Evolutionary conservation across 2,329 filamentous ascomycete genomes (phyloP).

Genomic region (Hypoxylon sp.): DNA sequence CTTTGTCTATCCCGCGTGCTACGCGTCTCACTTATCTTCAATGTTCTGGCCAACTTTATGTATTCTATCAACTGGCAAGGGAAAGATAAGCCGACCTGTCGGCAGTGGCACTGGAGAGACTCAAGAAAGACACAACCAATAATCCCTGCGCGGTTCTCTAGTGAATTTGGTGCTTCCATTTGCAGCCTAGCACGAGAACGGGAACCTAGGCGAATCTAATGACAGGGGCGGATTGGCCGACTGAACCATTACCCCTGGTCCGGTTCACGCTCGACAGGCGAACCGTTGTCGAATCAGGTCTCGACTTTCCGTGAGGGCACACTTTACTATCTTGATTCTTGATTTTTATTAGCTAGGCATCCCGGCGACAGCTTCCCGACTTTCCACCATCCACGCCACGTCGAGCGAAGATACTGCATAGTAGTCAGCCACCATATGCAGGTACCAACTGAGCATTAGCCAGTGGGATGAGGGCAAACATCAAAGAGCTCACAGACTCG

Average conservation of each 20-base stretch:
- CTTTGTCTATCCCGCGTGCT: conserved; percentile 17
- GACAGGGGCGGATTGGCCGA: conserved; percentile 40
- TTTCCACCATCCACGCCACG: conserved; percentile 30
- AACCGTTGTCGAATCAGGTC: conserved; percentile 35
- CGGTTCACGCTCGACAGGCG: conserved; percentile 35
- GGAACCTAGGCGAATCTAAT: conserved; percentile 37
- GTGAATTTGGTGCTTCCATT: conserved; percentile 32
- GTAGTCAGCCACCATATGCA: conserved; percentile 40
- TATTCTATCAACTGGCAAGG: conserved; percentile 9
- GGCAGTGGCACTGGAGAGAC: conserved; percentile 19
- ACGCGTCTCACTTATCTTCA: not conserved
- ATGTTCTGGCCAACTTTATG: not conserved
- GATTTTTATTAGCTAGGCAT: conserved; percentile 35
- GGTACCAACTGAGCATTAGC: conserved; percentile 38
- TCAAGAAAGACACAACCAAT: conserved; percentile 18
- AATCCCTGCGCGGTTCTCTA: conserved; percentile 28
- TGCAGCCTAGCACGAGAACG: conserved; percentile 30
- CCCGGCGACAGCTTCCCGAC: conserved; percentile 35
- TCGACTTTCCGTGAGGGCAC: conserved; percentile 5
- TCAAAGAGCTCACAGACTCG: conserved; percentile 11
- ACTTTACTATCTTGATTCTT: conserved; percentile 26
- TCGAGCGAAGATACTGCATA: conserved; percentile 38
- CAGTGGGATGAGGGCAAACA: conserved; percentile 36
- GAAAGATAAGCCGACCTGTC: conserved; percentile 34
- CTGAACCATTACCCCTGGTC: conserved; percentile 33